These are phyloP conservation scores for Pouteria glomerata DNA, from an alignment of 148 eudicot genomes.

Conservation along the genomic window DNA sequence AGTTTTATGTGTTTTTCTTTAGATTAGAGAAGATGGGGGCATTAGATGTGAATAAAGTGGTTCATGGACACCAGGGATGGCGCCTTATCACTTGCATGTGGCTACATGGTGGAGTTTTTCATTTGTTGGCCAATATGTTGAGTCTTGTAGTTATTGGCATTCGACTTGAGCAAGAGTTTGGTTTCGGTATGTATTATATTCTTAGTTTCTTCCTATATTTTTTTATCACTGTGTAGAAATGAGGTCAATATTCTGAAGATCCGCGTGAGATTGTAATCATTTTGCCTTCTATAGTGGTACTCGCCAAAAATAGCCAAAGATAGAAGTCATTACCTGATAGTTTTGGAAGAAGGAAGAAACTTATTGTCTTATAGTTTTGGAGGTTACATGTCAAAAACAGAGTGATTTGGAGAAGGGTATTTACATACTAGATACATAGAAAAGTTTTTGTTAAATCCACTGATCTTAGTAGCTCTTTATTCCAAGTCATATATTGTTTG, in stretches of 20 bases:
- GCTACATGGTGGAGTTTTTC: slow-evolving; percentile 93
- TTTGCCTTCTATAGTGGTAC: too few relatives aligned
- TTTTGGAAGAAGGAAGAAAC: neutral
- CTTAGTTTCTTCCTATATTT: neutral
- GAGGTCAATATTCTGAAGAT: neutral
- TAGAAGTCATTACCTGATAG: neutral
- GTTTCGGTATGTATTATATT: slow-evolving; percentile 53
- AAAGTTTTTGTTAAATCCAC: neutral
- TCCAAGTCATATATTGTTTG: too few relatives aligned
- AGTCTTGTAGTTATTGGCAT: slow-evolving; percentile 71
- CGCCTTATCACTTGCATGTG: slow-evolving; percentile 83
- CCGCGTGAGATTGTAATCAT: neutral
- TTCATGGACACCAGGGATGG: slow-evolving; percentile 73
- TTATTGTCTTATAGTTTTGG: neutral
- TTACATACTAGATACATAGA: neutral
- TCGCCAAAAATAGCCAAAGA: neutral
- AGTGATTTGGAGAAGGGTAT: too few relatives aligned
- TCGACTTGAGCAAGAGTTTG: slow-evolving; percentile 81
- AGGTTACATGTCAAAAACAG: too few relatives aligned
- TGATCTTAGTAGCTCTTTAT: too few relatives aligned
- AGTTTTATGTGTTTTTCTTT: slow-evolving; percentile 5
- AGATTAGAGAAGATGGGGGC: slow-evolving; percentile 93
- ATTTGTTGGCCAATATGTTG: slow-evolving; percentile 78
- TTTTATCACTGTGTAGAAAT: neutral
- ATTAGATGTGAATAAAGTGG: slow-evolving; percentile 59